Conservation (phyloP, 768 basidiomycete species). For the Macrolepiota fuliginosa region DNA sequence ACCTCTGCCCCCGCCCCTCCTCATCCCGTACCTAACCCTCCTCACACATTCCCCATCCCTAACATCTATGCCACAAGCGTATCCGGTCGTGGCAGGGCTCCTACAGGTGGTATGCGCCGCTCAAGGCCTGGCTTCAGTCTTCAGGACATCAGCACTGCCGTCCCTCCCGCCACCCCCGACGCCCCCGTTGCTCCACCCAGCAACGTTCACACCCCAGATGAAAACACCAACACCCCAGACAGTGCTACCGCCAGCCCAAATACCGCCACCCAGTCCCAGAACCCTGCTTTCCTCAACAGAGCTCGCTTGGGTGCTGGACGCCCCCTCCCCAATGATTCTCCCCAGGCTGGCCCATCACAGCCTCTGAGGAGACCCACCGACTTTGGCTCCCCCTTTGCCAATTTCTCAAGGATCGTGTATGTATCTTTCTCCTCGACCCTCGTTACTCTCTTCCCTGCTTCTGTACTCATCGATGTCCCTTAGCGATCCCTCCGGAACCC, state of each 20-base stretch:
- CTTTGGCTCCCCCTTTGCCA: constrained; percentile 80
- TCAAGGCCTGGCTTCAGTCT: constrained; percentile 58
- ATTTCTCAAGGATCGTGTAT: constrained; percentile 93
- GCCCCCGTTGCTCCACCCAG: neutral
- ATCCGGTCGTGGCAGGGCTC: constrained; percentile 6
- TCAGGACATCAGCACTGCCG: constrained; percentile 45
- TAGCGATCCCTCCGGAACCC: constrained; percentile 94
- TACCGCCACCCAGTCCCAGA: neutral
- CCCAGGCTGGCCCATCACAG: neutral
- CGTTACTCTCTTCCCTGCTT: neutral
- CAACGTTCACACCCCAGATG: neutral
- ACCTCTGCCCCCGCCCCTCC: constrained; percentile 34
- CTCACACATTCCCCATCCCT: constrained; percentile 6
- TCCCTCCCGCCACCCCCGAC: neutral
- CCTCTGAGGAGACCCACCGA: constrained; percentile 19
- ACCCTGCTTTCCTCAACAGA: neutral
- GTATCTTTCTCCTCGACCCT: constrained; percentile 28
- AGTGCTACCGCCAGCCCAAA: neutral
- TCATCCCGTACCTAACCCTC: neutral
- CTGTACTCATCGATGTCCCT: neutral
- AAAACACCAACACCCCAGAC: neutral
- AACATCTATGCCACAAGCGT: constrained; percentile 21
- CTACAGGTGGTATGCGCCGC: constrained; percentile 39
- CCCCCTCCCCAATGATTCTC: neutral
- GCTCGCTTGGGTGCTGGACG: constrained; percentile 53